Conservation (phyloP, 768 basidiomycete species). For the Panaeolus papilionaceus region DNA sequence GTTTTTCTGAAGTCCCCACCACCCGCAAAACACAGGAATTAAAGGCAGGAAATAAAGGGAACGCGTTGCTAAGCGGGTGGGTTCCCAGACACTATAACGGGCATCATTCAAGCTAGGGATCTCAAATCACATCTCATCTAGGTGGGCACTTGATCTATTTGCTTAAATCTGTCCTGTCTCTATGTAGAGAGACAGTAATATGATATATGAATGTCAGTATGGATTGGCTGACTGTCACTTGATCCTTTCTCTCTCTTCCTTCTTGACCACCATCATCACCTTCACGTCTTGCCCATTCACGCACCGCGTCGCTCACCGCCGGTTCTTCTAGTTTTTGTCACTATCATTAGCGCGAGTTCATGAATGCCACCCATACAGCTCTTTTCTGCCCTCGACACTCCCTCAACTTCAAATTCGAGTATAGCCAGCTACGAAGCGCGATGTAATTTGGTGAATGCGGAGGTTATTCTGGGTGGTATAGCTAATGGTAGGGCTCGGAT, state of each 20-base stretch:
- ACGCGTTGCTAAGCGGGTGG: not conserved
- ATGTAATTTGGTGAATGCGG: not conserved
- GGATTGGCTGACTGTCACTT: not conserved
- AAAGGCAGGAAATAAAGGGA: not conserved
- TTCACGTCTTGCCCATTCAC: not conserved
- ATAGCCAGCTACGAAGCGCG: not conserved
- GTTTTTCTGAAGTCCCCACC: not conserved
- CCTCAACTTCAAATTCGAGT: not conserved
- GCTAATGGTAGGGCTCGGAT: not conserved
- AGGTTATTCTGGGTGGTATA: not conserved
- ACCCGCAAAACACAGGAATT: not conserved
- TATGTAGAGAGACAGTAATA: not conserved
- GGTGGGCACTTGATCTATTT: constrained; percentile 1
- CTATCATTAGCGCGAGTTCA: not conserved
- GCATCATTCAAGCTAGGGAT: not conserved
- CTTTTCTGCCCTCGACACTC: not conserved
- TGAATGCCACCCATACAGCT: constrained; percentile 5
- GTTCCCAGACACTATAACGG: not conserved
- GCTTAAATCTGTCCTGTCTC: not conserved
- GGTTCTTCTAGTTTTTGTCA: too few relatives aligned
- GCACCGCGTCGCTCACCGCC: not conserved
- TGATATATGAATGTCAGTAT: constrained; percentile 6
- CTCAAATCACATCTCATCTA: not conserved
- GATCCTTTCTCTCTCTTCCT: not conserved
- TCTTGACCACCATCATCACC: not conserved